Conservation (phyloP, 257 asterid genomes). For the Capsicum rhomboideum region DNA sequence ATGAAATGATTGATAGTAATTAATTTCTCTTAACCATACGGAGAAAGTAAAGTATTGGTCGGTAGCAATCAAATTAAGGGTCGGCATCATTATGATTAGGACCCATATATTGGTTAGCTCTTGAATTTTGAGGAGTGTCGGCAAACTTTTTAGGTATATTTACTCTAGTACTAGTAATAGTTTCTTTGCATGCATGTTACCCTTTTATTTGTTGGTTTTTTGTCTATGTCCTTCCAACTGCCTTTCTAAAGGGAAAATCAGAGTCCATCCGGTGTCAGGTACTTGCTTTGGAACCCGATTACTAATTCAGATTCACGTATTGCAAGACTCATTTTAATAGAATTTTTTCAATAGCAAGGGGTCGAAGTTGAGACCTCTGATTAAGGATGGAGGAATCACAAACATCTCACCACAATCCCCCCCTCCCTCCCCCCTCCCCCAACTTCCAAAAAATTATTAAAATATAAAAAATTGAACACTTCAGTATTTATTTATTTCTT, state of each 20-base stretch:
- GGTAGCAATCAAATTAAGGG: too few relatives aligned
- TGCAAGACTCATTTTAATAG: too few relatives aligned
- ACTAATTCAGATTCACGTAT: neutral
- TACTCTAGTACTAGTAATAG: neutral
- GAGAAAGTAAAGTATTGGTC: neutral
- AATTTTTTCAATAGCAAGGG: neutral
- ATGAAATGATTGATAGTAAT: neutral
- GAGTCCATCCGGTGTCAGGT: rapidly evolving
- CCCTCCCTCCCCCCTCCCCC: too few relatives aligned
- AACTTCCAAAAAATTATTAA: too few relatives aligned
- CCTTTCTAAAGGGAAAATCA: neutral
- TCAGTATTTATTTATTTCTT: neutral
- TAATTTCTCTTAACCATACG: neutral
- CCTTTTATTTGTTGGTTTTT: neutral
- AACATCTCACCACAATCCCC: neutral
- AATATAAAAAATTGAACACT: too few relatives aligned
- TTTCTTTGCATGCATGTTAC: neutral
- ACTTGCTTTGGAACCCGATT: neutral
- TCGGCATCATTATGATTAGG: neutral
- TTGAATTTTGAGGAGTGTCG: neutral
- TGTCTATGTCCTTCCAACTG: neutral
- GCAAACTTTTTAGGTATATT: neutral
- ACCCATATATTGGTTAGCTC: neutral
- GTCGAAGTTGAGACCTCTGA: neutral
- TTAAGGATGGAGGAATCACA: neutral